Evolutionary conservation across 371 early-diverging fungal genomes (phyloP), one percentile per base, ranked within the genome.

Genomic region (Syncephalastrum racemosum): DNA sequence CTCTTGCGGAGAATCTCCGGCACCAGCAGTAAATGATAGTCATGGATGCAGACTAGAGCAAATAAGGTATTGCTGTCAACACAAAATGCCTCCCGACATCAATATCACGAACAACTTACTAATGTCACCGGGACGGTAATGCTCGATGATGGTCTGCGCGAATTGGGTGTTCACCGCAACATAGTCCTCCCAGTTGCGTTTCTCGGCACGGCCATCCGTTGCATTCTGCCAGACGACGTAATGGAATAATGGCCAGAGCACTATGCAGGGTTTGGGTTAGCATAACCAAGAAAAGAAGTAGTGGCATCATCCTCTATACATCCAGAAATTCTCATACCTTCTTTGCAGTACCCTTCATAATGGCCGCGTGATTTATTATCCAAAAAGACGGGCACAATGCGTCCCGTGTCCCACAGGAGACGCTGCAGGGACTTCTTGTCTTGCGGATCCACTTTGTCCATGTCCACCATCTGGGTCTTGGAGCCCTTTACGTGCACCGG

Each of bases 1-100:
- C 67, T 71, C 58, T 84, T 69, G 39, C 95, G 86, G 15, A 99
- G 66, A 80, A 98, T 82, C 54, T 84, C 75, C 10, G 99, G 99
- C 5, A 98, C 84, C 40, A 96, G 73, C 73, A 97, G 80, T 42
- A 98, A 69, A 73, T 99, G 99, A 71, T 99, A 99, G 77, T 99
- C 99, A 67, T 99, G 97, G 57, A 99, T 88, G 96, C 97, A 99
- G 42, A 99, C 88, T 81, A 80, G 49, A 20, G 8, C 2, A 2
- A 48, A 18, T 24, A 12, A 24, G 20, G 40, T 20, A 54, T 43
- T 43, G 12, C 16, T 16, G 43, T 43, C 36, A 31, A 31, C 36
- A 18, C 19, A 13, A 8, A 49, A n/a, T 20, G 14, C 3, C 36
- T 5, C 18, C 49, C 4, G n/a, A n/a, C n/a, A n/a, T n/a, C n/a